These are phyloP conservation scores for Lentithecium fluviatile DNA, from an alignment of 495 filamentous ascomycete species.

Conservation along the genomic window DNA sequence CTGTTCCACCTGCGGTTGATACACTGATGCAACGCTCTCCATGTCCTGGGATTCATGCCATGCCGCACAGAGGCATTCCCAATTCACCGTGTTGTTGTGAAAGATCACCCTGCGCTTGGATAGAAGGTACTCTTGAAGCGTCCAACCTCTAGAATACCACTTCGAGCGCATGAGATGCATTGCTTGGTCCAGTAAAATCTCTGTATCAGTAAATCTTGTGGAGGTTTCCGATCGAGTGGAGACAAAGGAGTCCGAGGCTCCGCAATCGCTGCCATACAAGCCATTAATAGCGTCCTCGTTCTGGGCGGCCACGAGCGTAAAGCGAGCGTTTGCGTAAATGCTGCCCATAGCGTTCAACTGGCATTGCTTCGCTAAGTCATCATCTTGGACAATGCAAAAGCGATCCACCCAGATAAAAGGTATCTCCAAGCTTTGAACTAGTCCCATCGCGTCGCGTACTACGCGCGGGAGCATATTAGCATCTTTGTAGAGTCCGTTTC, in stretches of 20 bases:
- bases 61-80: neutral
- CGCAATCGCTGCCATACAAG: neutral
- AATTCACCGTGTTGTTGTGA: neutral
- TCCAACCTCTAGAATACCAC: neutral
- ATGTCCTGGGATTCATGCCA: neutral
- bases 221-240: neutral
- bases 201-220: neutral
- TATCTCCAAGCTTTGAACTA: neutral
- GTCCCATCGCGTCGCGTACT: neutral
- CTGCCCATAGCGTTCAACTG: conserved; percentile 3
- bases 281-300: neutral
- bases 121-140: neutral
- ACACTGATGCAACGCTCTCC: neutral
- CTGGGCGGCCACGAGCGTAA: neutral
- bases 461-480: neutral
- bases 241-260: neutral
- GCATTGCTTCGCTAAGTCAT: neutral
- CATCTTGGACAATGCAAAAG: conserved; percentile 5
- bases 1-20: too few relatives aligned
- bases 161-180: neutral
- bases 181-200: neutral
- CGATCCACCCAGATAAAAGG: neutral
- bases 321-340: neutral
- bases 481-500: neutral
- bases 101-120: neutral